Percentiles rank a stretch among this genome's conserved stretches.
Evolutionary conservation across 2,329 filamentous ascomycete species (phyloP).

Genomic region (Aspergillus vadensis): DNA sequence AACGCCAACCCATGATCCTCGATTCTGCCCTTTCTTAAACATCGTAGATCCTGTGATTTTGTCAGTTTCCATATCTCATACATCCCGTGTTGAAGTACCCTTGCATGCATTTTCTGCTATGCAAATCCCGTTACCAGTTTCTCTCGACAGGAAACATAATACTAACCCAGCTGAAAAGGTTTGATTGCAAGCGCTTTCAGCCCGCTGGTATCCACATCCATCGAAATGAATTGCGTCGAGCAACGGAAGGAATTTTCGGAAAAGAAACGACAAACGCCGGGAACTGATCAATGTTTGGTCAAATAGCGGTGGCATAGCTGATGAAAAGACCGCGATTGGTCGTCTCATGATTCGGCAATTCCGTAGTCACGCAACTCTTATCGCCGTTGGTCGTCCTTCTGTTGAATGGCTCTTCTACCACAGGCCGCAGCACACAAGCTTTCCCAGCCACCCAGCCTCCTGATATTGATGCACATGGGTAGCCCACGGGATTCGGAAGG

Average conservation of each 20-base stretch:
- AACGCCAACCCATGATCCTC: slow-evolving; percentile 27
- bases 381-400: slow-evolving; percentile 4
- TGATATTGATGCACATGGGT: slow-evolving; percentile 16
- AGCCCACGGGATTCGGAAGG: not conserved
- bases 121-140: not conserved
- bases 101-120: slow-evolving; percentile 8
- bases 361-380: slow-evolving; percentile 18
- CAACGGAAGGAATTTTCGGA: not conserved
- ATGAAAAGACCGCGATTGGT: not conserved
- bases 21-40: slow-evolving; percentile 25
- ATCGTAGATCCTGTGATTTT: slow-evolving; percentile 24
- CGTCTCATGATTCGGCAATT: slow-evolving; percentile 8
- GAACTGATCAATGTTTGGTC: no score
- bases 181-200: not conserved
- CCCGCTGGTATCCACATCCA: not conserved
- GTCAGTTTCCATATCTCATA: slow-evolving; percentile 17
- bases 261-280: no score
- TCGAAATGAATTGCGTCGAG: not conserved
- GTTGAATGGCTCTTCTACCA: slow-evolving; percentile 8
- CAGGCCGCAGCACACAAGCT: slow-evolving; percentile 13
- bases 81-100: slow-evolving; percentile 4
- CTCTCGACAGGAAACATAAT: slow-evolving; percentile 11
- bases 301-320: not conserved
- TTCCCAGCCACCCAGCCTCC: slow-evolving; percentile 31
- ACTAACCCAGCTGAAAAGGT: not conserved